Percentiles rank a stretch among this genome's conserved stretches.
These are phyloP conservation scores for Leptosphaerulina australis DNA, from an alignment of 2,329 filamentous ascomycete genomes.

Conservation along the genomic window DNA sequence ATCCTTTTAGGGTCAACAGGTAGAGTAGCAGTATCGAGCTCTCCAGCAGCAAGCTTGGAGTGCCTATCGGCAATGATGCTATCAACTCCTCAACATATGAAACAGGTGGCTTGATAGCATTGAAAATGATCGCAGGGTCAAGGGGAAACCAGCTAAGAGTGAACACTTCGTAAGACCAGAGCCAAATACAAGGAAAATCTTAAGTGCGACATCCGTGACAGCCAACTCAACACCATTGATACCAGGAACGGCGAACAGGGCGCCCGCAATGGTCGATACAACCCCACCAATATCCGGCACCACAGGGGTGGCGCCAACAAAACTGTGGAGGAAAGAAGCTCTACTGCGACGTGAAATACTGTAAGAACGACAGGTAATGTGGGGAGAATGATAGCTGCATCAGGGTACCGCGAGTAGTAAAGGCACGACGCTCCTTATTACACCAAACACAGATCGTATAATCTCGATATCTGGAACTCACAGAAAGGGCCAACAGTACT, in stretches of 20 bases:
- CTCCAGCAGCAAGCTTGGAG: neutral
- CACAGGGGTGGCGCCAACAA: neutral
- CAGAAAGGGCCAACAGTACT: too few relatives aligned
- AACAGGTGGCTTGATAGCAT: neutral
- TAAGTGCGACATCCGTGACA: neutral
- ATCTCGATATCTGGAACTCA: too few relatives aligned
- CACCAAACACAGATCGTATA: too few relatives aligned
- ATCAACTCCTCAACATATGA: neutral
- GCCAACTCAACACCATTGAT: neutral
- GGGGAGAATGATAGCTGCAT: too few relatives aligned
- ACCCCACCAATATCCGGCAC: neutral
- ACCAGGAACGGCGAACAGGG: neutral
- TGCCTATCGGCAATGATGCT: neutral
- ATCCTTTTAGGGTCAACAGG: neutral
- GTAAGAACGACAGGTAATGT: neutral
- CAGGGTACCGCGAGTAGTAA: too few relatives aligned
- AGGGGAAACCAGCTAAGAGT: neutral
- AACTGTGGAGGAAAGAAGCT: too few relatives aligned
- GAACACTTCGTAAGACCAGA: neutral
- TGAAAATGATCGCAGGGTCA: neutral
- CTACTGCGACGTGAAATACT: too few relatives aligned
- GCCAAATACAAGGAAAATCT: neutral
- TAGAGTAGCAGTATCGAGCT: neutral
- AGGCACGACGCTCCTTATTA: too few relatives aligned
- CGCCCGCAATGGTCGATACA: neutral